These are phyloP conservation scores for Phytophthora syringae DNA, from an alignment of 352 stramenopile species.

Conservation along the genomic window DNA sequence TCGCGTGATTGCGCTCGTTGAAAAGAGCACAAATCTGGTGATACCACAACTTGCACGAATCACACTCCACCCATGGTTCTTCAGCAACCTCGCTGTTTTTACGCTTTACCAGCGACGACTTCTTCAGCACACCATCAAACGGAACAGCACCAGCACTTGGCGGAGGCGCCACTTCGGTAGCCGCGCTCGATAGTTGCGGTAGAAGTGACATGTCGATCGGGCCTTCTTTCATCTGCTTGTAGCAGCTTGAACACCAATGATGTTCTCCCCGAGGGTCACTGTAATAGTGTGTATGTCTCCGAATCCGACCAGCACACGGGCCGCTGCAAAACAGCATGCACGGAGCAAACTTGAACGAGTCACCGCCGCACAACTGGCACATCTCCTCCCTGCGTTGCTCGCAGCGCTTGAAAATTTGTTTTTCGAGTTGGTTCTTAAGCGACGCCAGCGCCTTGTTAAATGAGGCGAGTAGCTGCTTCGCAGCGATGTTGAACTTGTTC, in stretches of 20 bases:
- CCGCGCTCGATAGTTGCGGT: constrained; percentile 71
- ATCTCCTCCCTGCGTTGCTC: constrained; percentile 87
- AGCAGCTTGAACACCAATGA: constrained; percentile 90
- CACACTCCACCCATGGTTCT: constrained; percentile 98
- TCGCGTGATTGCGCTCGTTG: constrained; percentile 98
- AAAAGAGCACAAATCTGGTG: constrained; percentile 99
- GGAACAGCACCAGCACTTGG: constrained; percentile 27
- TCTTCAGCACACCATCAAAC: constrained; percentile 88
- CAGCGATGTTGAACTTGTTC: constrained; percentile 90
- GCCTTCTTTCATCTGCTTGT: constrained; percentile 92
- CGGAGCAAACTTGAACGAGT: constrained; percentile 92
- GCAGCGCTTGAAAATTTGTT: constrained; percentile 86
- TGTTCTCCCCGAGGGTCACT: constrained; percentile 84
- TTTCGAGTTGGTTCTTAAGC: constrained; percentile 82
- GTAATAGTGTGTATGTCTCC: constrained; percentile 89
- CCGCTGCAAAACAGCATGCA: constrained; percentile 92
- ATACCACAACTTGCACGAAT: constrained; percentile 98
- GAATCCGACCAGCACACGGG: constrained; percentile 82
- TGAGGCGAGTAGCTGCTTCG: constrained; percentile 78
- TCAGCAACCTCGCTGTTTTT: constrained; percentile 99
- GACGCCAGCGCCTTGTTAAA: constrained; percentile 76
- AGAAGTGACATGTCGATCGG: constrained; percentile 92
- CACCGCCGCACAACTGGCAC: constrained; percentile 88
- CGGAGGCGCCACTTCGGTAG: constrained; percentile 50
- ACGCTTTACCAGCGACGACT: constrained; percentile 95